Conservation (phyloP, 1,284 basidiomycete species). For the Phaffia rhodozyma region DNA sequence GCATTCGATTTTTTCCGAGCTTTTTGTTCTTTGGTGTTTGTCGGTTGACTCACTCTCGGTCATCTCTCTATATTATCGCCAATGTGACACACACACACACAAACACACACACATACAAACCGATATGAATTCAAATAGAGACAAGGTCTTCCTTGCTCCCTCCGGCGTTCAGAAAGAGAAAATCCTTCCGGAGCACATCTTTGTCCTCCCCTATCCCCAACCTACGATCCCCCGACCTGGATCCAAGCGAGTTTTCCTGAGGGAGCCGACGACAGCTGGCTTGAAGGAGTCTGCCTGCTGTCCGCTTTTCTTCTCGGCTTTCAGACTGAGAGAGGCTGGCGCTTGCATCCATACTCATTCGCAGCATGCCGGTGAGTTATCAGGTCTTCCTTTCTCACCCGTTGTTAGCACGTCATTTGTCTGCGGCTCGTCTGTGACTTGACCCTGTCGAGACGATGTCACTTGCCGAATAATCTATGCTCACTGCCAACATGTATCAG, state of each 20-base stretch:
- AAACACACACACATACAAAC: background rate
- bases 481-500: conserved; percentile 29
- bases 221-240: conserved; percentile 46
- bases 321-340: conserved; percentile 58
- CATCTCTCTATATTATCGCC: too few species aligned
- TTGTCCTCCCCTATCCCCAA: conserved; percentile 68
- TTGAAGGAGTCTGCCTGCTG: conserved; percentile 72
- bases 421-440: background rate
- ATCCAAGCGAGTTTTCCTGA: conserved; percentile 56
- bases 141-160: conserved; percentile 71
- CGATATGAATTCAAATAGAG: conserved; percentile 37
- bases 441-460: background rate
- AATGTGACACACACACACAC: too few species aligned
- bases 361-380: conserved; percentile 48
- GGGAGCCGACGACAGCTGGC: conserved; percentile 49
- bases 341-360: conserved; percentile 81
- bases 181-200: conserved; percentile 64
- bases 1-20: background rate
- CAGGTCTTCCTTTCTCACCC: background rate
- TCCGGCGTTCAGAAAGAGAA: conserved; percentile 81
- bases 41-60: background rate
- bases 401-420: background rate
- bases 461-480: background rate
- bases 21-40: background rate
- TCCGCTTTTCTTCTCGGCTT: conserved; percentile 83